These are phyloP conservation scores for Alternaria sp. DNA, from an alignment of 2,329 filamentous ascomycete genomes.

Conservation along the genomic window DNA sequence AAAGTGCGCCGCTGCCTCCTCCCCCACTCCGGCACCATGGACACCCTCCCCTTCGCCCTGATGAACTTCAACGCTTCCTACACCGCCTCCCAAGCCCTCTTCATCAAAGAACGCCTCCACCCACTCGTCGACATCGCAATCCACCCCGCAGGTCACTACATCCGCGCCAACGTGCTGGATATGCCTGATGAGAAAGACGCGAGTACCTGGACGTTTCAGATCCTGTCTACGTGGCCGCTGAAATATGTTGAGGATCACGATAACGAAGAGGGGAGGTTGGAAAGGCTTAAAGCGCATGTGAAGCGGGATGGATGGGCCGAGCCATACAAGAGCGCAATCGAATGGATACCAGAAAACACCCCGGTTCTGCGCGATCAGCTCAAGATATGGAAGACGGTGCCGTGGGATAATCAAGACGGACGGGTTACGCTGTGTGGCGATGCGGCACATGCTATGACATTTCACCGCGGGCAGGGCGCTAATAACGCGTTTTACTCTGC, in stretches of 20 bases:
- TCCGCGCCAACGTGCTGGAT: conserved; percentile 40
- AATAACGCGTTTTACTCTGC: conserved; percentile 48
- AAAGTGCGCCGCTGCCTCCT: conserved; percentile 35
- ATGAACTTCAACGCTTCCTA: conserved; percentile 42
- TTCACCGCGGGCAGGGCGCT: conserved; percentile 48
- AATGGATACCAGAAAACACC: conserved; percentile 42
- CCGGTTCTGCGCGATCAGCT: conserved; percentile 38
- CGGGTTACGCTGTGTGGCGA: conserved; percentile 47
- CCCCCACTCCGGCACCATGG: conserved; percentile 23
- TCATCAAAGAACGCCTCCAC: conserved; percentile 33
- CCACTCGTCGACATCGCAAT: conserved; percentile 42
- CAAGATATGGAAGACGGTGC: conserved; percentile 44
- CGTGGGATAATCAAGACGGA: conserved; percentile 44
- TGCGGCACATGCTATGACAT: conserved; percentile 52
- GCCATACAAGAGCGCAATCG: conserved; percentile 42
- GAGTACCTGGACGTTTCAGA: conserved; percentile 45
- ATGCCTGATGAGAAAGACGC: conserved; percentile 41
- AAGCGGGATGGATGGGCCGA: conserved; percentile 39
- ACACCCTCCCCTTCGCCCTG: conserved; percentile 34
- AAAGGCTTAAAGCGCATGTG: conserved; percentile 35
- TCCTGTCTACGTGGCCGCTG: conserved; percentile 38
- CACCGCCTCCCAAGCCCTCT: conserved; percentile 29
- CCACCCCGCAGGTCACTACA: conserved; percentile 40
- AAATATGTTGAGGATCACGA: conserved; percentile 38
- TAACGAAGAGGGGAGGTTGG: conserved; percentile 29